These are phyloP conservation scores for Leptodontidium sp. DNA, from an alignment of 2,329 filamentous ascomycete genomes.

Conservation along the genomic window DNA sequence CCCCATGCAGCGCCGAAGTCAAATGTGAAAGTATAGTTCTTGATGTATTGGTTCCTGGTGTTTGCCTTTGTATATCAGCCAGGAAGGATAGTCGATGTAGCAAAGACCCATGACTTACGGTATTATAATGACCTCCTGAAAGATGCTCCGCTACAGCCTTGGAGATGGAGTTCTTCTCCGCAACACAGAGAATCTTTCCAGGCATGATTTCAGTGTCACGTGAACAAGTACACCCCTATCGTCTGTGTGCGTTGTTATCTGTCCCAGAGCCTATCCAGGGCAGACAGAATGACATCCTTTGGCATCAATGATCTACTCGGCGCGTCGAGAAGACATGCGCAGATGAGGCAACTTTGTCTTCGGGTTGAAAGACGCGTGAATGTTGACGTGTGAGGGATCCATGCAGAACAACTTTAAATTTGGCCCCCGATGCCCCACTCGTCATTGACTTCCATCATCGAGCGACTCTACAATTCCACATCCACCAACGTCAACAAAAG, in stretches of 20 bases:
- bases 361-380: not conserved
- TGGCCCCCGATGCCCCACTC: conserved; percentile 13
- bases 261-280: not conserved
- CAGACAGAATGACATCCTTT: not conserved
- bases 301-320: not conserved
- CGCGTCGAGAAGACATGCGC: conserved; percentile 12
- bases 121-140: conserved; percentile 75
- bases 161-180: conserved; percentile 92
- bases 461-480: not conserved
- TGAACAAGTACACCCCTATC: conserved; percentile 5
- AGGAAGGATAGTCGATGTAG: not conserved
- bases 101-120: conserved; percentile 60
- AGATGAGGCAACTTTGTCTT: not conserved
- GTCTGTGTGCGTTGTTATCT: not conserved
- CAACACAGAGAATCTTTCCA: conserved; percentile 74
- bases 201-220: conserved; percentile 34
- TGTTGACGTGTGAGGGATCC: not conserved
- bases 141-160: conserved; percentile 93
- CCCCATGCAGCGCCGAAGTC: conserved; percentile 86
- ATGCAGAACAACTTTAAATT: conserved; percentile 19
- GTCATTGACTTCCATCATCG: conserved; percentile 24
- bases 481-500: not conserved
- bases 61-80: conserved; percentile 33
- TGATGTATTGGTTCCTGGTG: conserved; percentile 70
- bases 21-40: conserved; percentile 94